Evolutionary conservation across 306 rosid species (phyloP), one percentile per base, ranked within the genome.

Genomic region (Gleditsia sinensis): DNA sequence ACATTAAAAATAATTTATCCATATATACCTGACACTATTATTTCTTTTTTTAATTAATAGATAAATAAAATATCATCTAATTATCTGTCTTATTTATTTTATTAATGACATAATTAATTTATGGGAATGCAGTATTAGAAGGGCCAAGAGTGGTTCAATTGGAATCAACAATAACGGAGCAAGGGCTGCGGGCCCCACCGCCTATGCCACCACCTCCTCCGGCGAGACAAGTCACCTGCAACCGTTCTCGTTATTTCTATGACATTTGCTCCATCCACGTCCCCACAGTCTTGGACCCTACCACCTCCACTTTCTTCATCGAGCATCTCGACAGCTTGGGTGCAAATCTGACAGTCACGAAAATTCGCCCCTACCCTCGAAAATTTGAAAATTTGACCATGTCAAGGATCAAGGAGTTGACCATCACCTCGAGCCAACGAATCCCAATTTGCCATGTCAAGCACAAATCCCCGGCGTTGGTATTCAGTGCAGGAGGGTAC

Each of bases 401-500:
- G 86, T 57, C 75, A 2, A 10, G 60, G 11, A 77, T 79, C 50
- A 59, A 28, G 28, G 82, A 82, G 75, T 40, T 69, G 49, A 20
- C 62, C 24, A 34, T 40, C 12, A 40, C 73, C 7, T 28, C 73
- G 3, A 1, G 28, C 1, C 1, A 1, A 16, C 69, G 70, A 57
- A 67, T 12, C 2, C 75, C 69, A 4, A 4, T 2, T 0, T 76
- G 69, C 69, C 69, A 57, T 7, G 53, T 76, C 43, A 56, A 1
- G 32, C 80, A 67, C 7, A 23, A 20, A 10, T 23, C 60, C 28
- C 69, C 51, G 1, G 76, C 81, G 9, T 9, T 77, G 55, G 83
- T 84, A 70, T 87, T 84, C 74, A 64, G 73, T 23, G 79, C 68
- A 3, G 83, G 80, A 6, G 87, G 87, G 24, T 84, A 76, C 82